Conservation (phyloP, 2,329 filamentous ascomycete species). For the Tolypocladium sp. region DNA sequence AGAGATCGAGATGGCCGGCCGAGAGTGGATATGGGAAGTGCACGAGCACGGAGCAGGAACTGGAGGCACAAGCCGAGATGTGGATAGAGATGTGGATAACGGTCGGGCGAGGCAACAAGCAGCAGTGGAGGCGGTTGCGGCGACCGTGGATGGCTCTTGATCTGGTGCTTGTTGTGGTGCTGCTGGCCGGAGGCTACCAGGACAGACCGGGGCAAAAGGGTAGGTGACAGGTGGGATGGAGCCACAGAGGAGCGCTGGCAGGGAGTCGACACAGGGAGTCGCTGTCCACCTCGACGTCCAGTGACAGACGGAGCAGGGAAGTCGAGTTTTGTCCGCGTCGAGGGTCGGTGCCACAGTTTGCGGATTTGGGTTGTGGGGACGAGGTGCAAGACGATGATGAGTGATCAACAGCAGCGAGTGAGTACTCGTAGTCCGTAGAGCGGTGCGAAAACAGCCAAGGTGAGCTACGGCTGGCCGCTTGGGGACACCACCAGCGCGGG, state of each 20-base stretch:
- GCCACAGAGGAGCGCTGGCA: background rate
- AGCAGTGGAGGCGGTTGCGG: too few species aligned
- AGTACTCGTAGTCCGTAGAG: background rate
- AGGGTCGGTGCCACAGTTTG: background rate
- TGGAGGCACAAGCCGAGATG: background rate
- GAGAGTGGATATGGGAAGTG: background rate
- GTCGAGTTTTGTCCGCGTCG: background rate
- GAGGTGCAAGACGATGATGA: background rate
- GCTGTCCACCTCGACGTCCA: too few species aligned
- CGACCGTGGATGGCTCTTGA: background rate
- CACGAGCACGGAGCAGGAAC: background rate
- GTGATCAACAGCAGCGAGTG: too few species aligned
- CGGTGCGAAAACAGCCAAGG: too few species aligned
- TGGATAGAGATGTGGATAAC: background rate
- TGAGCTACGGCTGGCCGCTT: too few species aligned
- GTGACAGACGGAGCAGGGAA: background rate
- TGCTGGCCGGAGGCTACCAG: background rate
- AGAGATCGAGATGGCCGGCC: slow-evolving; percentile 16
- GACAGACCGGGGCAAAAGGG: background rate
- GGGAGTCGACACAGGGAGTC: too few species aligned
- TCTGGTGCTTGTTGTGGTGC: background rate
- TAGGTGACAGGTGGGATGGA: background rate
- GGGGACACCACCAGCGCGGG: background rate
- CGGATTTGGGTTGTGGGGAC: background rate
- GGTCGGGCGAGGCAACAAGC: too few species aligned